These are phyloP conservation scores for Eucalyptus regnans DNA, from an alignment of 345 rosid genomes.

Conservation along the genomic window DNA sequence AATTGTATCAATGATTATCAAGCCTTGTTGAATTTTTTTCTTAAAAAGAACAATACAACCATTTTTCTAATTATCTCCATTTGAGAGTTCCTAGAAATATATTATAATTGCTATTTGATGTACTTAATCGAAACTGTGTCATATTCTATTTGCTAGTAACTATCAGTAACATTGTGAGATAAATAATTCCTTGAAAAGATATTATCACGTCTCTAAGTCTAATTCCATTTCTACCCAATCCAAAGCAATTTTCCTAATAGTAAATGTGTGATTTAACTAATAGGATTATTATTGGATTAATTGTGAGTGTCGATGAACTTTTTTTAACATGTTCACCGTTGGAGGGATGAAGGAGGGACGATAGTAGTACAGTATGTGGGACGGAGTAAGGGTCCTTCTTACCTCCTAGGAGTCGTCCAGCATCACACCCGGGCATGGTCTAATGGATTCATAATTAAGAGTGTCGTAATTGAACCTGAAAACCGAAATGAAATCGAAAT, in stretches of 20 bases:
- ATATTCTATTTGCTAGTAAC: rapidly evolving
- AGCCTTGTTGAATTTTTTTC: no score
- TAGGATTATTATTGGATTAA: background rate
- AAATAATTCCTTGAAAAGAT: no score
- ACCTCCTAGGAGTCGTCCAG: background rate
- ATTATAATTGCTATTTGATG: rapidly evolving
- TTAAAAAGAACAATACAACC: no score
- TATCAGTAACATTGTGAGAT: no score
- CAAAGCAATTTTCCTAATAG: no score
- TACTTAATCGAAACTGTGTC: no score
- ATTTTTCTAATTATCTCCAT: no score
- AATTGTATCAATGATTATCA: no score
- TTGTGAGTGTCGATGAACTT: background rate
- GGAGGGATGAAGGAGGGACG: no score
- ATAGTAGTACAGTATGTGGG: background rate
- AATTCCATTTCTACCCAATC: no score
- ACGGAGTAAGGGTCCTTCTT: background rate
- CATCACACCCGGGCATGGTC: background rate
- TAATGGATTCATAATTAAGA: background rate
- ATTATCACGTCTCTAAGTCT: no score
- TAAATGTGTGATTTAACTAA: background rate
- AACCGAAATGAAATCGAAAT: background rate
- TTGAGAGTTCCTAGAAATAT: no score
- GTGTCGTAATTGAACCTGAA: background rate
- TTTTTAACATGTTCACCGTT: background rate